Evolutionary conservation across 202 grass and related monocot genomes (phyloP).

Genomic region (Zizania palustris): DNA sequence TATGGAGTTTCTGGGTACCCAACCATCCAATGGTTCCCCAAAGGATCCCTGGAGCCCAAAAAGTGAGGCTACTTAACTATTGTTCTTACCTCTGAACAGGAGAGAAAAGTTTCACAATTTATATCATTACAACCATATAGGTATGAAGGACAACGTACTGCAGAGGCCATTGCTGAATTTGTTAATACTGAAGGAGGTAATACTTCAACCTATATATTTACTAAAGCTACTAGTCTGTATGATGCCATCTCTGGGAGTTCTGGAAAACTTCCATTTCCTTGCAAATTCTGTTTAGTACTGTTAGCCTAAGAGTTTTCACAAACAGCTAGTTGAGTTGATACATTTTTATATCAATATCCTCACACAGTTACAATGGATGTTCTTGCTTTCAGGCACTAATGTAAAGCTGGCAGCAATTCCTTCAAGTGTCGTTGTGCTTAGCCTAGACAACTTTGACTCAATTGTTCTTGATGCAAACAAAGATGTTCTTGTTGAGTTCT

Average conservation of each 20-base stretch:
- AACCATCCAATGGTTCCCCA: conserved; percentile 83
- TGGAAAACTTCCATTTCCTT: background rate
- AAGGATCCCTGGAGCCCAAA: conserved; percentile 74
- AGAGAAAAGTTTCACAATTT: background rate
- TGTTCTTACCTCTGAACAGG: background rate
- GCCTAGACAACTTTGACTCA: conserved; percentile 63
- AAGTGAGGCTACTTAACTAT: conserved; percentile 50
- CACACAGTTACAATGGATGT: background rate
- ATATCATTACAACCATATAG: conserved; percentile 36
- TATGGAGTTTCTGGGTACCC: conserved; percentile 79
- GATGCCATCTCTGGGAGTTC: background rate
- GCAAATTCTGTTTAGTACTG: background rate
- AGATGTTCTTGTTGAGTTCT: conserved; percentile 95
- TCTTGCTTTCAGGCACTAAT: conserved; percentile 67
- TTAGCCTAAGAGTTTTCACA: background rate
- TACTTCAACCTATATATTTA: background rate
- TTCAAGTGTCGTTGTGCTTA: conserved; percentile 74
- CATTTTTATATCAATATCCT: background rate
- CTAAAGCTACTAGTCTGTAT: background rate
- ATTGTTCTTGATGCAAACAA: conserved; percentile 83
- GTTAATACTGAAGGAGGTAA: conserved; percentile 80
- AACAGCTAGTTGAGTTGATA: background rate
- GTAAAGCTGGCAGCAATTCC: conserved; percentile 69
- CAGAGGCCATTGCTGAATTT: conserved; percentile 66
- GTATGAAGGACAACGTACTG: conserved; percentile 65